phyloP scores from a whole-genome alignment of 2,329 filamentous ascomycete genomes.

The Neofusicoccum laricinum region DNA sequence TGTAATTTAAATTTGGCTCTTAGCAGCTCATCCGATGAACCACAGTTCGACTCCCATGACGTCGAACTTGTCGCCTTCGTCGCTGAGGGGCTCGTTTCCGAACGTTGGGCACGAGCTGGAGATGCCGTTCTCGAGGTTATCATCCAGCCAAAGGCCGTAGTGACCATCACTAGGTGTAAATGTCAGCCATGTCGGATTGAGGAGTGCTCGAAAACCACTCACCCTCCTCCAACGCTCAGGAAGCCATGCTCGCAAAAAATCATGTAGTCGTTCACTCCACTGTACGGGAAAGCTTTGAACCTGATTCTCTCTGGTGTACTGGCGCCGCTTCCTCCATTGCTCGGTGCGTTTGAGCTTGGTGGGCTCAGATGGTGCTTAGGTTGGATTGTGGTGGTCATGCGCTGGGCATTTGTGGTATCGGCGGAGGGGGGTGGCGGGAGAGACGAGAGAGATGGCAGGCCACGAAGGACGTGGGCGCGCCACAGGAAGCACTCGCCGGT shows the following conservation, averaged over 20 bases:
- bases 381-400: slow-evolving; percentile 57
- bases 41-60: slow-evolving; percentile 89
- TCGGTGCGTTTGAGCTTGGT: slow-evolving; percentile 21
- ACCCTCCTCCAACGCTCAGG: slow-evolving; percentile 80
- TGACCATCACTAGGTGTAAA: slow-evolving; percentile 62
- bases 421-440: slow-evolving; percentile 69
- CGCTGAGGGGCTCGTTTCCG: slow-evolving; percentile 89
- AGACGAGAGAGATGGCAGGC: slow-evolving; percentile 47
- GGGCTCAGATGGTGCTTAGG: slow-evolving; percentile 30
- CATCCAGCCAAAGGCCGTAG: slow-evolving; percentile 92
- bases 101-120: slow-evolving; percentile 86
- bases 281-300: slow-evolving; percentile 97
- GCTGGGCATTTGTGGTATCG: slow-evolving; percentile 60
- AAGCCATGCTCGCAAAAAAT: slow-evolving; percentile 87
- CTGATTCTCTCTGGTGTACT: slow-evolving; percentile 72
- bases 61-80: slow-evolving; percentile 89
- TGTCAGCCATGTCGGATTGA: too few relatives aligned
- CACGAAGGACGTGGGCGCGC: slow-evolving; percentile 67
- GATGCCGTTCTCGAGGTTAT: slow-evolving; percentile 77
- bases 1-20: neutral
- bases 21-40: slow-evolving; percentile 64
- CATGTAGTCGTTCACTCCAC: slow-evolving; percentile 93
- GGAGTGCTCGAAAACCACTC: slow-evolving; percentile 25
- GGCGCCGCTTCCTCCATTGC: slow-evolving; percentile 42
- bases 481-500: slow-evolving; percentile 95